Evolutionary conservation across 2,329 filamentous ascomycete genomes (phyloP), one percentile per base, ranked within the genome.

Genomic region (Coleophoma cylindrospora): DNA sequence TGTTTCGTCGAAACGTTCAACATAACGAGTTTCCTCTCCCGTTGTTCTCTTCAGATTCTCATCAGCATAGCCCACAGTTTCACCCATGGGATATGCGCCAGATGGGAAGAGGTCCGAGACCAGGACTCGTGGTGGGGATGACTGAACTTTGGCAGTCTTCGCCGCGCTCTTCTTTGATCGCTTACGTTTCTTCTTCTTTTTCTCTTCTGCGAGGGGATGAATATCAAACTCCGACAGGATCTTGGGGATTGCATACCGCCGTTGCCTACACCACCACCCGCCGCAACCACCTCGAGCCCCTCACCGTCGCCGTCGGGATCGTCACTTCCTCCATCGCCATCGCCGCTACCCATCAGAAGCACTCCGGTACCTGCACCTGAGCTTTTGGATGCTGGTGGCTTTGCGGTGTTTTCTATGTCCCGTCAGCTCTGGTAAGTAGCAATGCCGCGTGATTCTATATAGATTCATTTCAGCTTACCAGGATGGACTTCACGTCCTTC

Each of bases 1-100:
- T 12, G 66, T 68, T 19, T 70, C 66, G 54, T 91, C 86, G 67
- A 89, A 84, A 63, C 86, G 86, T 66, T 90, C 87, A 50, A 90
- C 76, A 61, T 92, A 84, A 44, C 89, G 82, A 70, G 89, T 87
- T 73, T 94, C 89, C 68, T 91, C 89, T 65, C 75, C 83, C 7
- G 88, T 92, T 4, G 86, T 91, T 50, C 89, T 81, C 66, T 83
- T 85, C 27, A 76, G 70, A 66, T 92, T 92, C 57, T 91, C 87
- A 38, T 38, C 36, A 4, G 7, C 15, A 69, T 94, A 94, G 57
- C 89, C 83, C 59, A 83, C 78, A 63, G 89, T 84, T 69, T 92
- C 82, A 57, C 89, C 89, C 63, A 81, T 79, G 43, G 88, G 88
- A 66, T 88, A 94, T 53, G 72, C 72, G 61, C 79, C 75, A 66